Percentiles rank a stretch among this genome's conserved stretches.
Evolutionary conservation across 2,329 filamentous ascomycete genomes (phyloP).

Genomic region (Sarocladium brachiariae): DNA sequence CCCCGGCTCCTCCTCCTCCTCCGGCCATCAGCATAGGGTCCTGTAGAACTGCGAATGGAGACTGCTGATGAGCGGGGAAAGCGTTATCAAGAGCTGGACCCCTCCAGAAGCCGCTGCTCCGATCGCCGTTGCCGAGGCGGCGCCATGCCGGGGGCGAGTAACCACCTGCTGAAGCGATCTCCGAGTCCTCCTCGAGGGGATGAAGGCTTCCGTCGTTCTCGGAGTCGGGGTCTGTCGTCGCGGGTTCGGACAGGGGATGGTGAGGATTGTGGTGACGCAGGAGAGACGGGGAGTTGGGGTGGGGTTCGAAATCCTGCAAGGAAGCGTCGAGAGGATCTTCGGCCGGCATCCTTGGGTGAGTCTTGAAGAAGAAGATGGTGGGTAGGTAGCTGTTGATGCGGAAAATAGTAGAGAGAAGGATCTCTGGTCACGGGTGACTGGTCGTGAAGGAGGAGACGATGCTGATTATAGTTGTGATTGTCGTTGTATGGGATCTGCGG

Average conservation of each 20-base stretch:
- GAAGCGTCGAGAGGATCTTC: conserved; percentile 43
- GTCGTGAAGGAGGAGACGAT: conserved; percentile 24
- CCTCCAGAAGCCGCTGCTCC: conserved; percentile 55
- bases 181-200: conserved; percentile 29
- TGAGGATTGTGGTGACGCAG: conserved; percentile 15
- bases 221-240: conserved; percentile 15
- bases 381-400: conserved; percentile 14
- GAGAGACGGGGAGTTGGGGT: conserved; percentile 29
- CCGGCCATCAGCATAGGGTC: conserved; percentile 4
- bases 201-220: conserved; percentile 6
- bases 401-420: conserved; percentile 17
- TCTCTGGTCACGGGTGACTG: conserved; percentile 26
- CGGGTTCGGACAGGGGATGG: conserved; percentile 27
- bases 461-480: conserved; percentile 10
- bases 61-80: conserved; percentile 1
- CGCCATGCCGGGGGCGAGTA: conserved; percentile 57
- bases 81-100: conserved; percentile 36
- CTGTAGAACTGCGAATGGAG: conserved; percentile 1
- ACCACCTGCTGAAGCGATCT: conserved; percentile 43
- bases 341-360: conserved; percentile 22
- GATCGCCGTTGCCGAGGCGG: conserved; percentile 52
- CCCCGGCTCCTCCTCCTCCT: not conserved
- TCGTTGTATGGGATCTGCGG: conserved; percentile 18
- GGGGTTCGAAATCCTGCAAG: conserved; percentile 48
- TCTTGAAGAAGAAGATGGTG: conserved; percentile 14